A percentile compares a stretch with the other conserved stretches of the same genome.
These are phyloP conservation scores for Lichina pygmaea DNA, from an alignment of 495 filamentous ascomycete genomes.

Conservation along the genomic window DNA sequence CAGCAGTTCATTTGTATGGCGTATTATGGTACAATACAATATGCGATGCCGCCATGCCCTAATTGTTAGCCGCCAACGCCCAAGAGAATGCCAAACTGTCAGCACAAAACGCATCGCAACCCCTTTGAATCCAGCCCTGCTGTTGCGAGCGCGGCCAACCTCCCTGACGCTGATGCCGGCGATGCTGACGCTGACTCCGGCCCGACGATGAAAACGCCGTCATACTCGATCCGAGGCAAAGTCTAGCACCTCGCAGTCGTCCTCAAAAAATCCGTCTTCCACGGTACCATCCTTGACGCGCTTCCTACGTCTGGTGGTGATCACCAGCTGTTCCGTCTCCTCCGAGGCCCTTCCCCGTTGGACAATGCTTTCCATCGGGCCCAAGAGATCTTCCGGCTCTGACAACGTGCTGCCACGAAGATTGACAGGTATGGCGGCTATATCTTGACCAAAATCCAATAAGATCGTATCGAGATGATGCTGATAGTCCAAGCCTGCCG, in stretches of 20 bases:
- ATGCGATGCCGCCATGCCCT: too few species aligned
- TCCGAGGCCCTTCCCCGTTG: conserved; percentile 29
- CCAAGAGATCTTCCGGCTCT: conserved; percentile 20
- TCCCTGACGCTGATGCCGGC: background rate
- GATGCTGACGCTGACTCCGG: too few species aligned
- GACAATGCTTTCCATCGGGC: conserved; percentile 25
- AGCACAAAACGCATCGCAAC: too few species aligned
- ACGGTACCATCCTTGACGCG: conserved; percentile 22
- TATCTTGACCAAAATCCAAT: conserved; percentile 48
- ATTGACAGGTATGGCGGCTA: conserved; percentile 8
- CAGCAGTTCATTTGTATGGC: too few species aligned
- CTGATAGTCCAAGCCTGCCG: background rate
- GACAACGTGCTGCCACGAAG: conserved; percentile 15
- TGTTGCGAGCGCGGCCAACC: background rate
- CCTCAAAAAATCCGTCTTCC: conserved; percentile 77
- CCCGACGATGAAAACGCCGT: conserved; percentile 5
- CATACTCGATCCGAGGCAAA: conserved; percentile 68
- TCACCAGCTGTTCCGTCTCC: conserved; percentile 49
- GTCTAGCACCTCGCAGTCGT: conserved; percentile 79
- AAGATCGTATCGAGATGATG: conserved; percentile 12
- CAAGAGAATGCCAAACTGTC: too few species aligned
- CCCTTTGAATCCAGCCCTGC: too few species aligned
- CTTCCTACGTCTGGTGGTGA: conserved; percentile 48
- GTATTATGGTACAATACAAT: too few species aligned
- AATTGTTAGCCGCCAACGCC: too few species aligned